Evolutionary conservation across 2,329 filamentous ascomycete species (phyloP), one percentile per base, ranked within the genome.

Genomic region (Pestalotiopsis sp.): DNA sequence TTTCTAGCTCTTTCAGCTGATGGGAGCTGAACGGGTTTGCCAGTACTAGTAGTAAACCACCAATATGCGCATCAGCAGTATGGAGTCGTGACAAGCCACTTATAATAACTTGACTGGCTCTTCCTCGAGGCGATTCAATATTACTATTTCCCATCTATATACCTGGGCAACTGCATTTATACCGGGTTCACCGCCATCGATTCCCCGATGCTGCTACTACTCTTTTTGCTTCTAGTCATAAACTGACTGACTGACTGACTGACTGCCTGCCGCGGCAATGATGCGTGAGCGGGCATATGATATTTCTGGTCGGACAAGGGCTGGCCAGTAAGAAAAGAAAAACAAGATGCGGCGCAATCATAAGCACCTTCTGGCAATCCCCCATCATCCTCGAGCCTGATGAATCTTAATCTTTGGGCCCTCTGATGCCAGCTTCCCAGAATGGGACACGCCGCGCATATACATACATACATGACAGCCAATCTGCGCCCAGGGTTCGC

Each of bases 361-460:
- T n/a, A 7, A 23, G 31, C 31, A 36, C 31, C 31, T 36, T 36
- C 31, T 36, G 38, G 61, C 9, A 11, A n/a, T n/a, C 14, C 45
- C 17, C 25, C 17, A 20, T 45, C 27, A 41, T 45, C 61, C 38
- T 49, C 20, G 49, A 52, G 38, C 61, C 41, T 25, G 36, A 38
- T 27, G 61, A 64, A 64, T 64, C 61, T 64, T 64, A 64, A 41
- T 64, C 39, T 39, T 62, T 27, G 59, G 59, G 25, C 59, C 25
- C 57, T 27, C 23, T 36, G 25, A 45, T 64, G n/a, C 41, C 61
- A 64, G 39, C 61, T 64, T 64, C 61, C 61, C 61, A 64, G 61
- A 64, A 45, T 25, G 61, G 61, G 59, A 62, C 59, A n/a, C 36
- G 59, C 59, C 59, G 59, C 27, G 59, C 27, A 62, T 27, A 39